phyloP scores from a whole-genome alignment of 208 protist genomes.

The Acanthamoeba triangularis region DNA sequence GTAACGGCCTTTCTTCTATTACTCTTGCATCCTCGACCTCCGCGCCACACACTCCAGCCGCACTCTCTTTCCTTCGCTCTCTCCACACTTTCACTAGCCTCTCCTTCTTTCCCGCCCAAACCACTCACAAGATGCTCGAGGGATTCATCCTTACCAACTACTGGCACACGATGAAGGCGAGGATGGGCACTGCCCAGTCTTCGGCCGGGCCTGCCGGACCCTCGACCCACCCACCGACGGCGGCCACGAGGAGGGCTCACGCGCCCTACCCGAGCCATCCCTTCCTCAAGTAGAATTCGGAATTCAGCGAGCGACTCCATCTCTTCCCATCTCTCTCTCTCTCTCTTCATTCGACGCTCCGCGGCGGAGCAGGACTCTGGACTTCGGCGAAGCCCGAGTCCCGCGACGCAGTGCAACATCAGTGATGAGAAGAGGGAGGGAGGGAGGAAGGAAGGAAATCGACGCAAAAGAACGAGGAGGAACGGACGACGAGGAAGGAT shows the following conservation, averaged over 20 bases:
- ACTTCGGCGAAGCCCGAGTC: slow-evolving; percentile 31
- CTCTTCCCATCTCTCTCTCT: neutral
- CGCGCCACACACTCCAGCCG: neutral
- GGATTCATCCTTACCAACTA: slow-evolving; percentile 62
- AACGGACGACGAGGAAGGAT: neutral
- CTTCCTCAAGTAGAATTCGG: slow-evolving; percentile 28
- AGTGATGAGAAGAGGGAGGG: neutral
- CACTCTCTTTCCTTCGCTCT: neutral
- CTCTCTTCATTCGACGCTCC: neutral
- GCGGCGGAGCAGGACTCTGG: neutral
- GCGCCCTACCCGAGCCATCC: slow-evolving; percentile 48
- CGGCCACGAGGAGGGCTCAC: slow-evolving; percentile 35
- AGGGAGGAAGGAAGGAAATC: neutral
- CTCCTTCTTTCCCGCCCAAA: neutral
- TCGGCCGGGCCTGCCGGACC: neutral
- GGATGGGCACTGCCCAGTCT: neutral
- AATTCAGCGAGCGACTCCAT: neutral
- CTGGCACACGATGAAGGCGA: slow-evolving; percentile 19
- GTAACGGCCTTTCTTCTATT: neutral
- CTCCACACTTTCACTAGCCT: neutral
- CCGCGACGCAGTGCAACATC: neutral
- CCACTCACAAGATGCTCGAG: slow-evolving; percentile 59
- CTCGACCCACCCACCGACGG: slow-evolving; percentile 26
- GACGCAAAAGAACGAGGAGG: neutral
- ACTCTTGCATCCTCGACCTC: too few relatives aligned